phyloP scores from a whole-genome alignment of 192 early-diverging fungal species.

The Coemansia sp. region DNA sequence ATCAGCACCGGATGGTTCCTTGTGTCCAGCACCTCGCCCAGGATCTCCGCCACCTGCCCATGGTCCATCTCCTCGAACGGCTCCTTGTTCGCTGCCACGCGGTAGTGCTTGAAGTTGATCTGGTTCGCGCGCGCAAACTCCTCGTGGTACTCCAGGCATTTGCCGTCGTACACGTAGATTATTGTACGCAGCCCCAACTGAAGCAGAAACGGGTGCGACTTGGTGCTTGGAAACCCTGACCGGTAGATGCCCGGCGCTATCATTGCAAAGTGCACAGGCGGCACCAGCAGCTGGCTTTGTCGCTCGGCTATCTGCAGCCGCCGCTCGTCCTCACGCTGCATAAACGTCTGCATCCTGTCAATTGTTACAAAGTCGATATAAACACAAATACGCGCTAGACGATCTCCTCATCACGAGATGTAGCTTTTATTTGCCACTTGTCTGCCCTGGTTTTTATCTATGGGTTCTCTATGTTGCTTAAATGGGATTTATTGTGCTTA shows the following conservation, averaged over 20 bases:
- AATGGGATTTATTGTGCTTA: background rate
- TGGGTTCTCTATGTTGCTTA: background rate
- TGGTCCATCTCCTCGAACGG: constrained; percentile 50
- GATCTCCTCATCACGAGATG: too few relatives aligned
- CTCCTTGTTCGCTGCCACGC: constrained; percentile 83
- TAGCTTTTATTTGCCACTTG: too few relatives aligned
- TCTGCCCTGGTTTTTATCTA: background rate
- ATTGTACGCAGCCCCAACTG: constrained; percentile 82
- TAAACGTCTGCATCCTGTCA: constrained; percentile 4
- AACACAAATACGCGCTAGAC: background rate
- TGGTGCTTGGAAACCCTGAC: constrained; percentile 88
- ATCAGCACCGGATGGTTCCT: constrained; percentile 68
- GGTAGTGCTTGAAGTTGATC: constrained; percentile 77
- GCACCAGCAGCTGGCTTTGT: constrained; percentile 65
- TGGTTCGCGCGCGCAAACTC: constrained; percentile 69
- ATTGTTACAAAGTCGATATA: constrained; percentile 1
- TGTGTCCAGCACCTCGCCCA: constrained; percentile 39
- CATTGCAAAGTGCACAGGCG: constrained; percentile 94
- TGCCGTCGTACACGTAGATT: constrained; percentile 79
- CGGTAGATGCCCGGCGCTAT: constrained; percentile 90
- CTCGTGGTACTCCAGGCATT: constrained; percentile 65
- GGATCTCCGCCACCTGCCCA: constrained; percentile 21
- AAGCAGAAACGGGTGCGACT: constrained; percentile 87
- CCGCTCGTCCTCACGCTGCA: constrained; percentile 23
- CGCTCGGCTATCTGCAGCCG: constrained; percentile 28